These are phyloP conservation scores for Staphylotrichum longicolle DNA, from an alignment of 495 filamentous ascomycete genomes.

Conservation along the genomic window DNA sequence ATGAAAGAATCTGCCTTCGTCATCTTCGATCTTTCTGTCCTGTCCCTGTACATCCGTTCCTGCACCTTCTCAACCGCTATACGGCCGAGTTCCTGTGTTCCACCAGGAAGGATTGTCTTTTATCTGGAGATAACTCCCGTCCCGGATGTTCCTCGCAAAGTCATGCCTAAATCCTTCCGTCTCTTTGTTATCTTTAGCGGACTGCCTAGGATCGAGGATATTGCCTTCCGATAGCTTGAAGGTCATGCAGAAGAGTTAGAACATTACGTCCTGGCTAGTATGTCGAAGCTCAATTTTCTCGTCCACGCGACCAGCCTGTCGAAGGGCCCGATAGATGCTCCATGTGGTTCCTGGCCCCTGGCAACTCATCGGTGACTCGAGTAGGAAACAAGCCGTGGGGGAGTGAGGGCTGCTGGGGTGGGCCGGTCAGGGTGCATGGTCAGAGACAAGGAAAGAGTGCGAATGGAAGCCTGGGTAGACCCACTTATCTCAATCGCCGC, in stretches of 20 bases:
- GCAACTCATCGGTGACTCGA: too few species aligned
- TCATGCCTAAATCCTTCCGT: conserved; percentile 10
- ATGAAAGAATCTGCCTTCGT: conserved; percentile 15
- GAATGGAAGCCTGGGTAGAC: conserved; percentile 16
- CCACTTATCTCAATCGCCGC: conserved; percentile 28
- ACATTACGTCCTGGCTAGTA: conserved; percentile 33
- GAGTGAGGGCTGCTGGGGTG: background rate
- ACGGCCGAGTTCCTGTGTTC: conserved; percentile 15
- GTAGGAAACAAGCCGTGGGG: too few species aligned
- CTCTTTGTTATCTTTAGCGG: conserved; percentile 8
- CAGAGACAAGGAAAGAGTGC: conserved; percentile 14
- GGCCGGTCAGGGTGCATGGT: conserved; percentile 15
- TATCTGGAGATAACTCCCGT: conserved; percentile 16
- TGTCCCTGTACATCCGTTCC: conserved; percentile 16
- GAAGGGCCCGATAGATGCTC: too few species aligned
- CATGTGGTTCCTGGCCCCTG: too few species aligned
- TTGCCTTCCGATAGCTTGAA: conserved; percentile 13
- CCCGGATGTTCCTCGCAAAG: conserved; percentile 15
- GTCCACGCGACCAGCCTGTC: too few species aligned
- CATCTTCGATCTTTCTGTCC: conserved; percentile 17
- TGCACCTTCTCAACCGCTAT: conserved; percentile 14
- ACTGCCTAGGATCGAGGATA: conserved; percentile 8
- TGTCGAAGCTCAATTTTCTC: conserved; percentile 35
- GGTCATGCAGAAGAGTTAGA: conserved; percentile 15
- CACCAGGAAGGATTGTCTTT: conserved; percentile 18